Conservation (phyloP, 805 yeast species). For the Yarrowia yakushimensis region DNA sequence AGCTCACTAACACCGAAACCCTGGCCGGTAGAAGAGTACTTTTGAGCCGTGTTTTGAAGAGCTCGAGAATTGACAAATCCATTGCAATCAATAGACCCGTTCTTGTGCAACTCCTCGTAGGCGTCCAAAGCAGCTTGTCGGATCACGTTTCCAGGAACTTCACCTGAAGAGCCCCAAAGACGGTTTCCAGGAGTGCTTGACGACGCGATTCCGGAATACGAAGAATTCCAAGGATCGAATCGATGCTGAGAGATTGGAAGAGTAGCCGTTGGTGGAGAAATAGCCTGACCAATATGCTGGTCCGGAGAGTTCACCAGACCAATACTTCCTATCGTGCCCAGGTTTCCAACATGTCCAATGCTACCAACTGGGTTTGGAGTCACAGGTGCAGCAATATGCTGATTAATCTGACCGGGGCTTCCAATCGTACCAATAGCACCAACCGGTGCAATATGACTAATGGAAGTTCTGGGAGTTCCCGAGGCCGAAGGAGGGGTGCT, state of each 20-base stretch:
- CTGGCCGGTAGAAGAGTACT: constrained; percentile 9
- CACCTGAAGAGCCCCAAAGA: background rate
- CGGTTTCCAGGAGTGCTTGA: background rate
- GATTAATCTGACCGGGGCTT: background rate
- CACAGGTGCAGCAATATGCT: background rate
- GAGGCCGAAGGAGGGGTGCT: background rate
- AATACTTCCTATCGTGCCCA: background rate
- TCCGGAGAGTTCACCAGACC: background rate
- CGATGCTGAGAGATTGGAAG: background rate
- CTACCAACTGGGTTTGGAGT: background rate
- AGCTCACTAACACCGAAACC: constrained; percentile 1
- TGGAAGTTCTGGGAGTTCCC: background rate
- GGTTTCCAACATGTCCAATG: background rate
- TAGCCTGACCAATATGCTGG: background rate
- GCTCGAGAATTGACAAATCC: constrained; percentile 17
- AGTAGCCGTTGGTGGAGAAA: background rate
- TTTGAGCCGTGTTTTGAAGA: background rate
- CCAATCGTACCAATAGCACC: constrained; percentile 13
- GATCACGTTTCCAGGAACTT: constrained; percentile 7
- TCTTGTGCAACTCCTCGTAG: constrained; percentile 11
- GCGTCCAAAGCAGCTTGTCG: constrained; percentile 22
- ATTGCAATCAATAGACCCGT: background rate
- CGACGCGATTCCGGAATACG: constrained; percentile 5
- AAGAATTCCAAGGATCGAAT: constrained; percentile 23
- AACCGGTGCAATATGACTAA: background rate